These are phyloP conservation scores for Omphalotus guepiniiformis DNA, from an alignment of 768 basidiomycete species.

Conservation along the genomic window DNA sequence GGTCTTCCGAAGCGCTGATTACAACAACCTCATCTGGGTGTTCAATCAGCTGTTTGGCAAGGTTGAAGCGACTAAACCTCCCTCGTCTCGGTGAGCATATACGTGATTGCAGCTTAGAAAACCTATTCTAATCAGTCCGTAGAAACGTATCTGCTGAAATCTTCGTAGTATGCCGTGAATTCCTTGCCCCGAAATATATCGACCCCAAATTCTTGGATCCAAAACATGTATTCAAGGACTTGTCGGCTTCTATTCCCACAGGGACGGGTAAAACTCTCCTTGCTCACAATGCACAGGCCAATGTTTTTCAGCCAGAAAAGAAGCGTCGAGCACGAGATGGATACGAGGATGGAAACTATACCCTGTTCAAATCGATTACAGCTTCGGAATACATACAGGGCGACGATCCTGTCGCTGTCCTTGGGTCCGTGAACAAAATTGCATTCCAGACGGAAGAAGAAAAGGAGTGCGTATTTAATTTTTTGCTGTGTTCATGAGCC, in stretches of 20 bases:
- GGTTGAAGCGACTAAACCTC: slow-evolving; percentile 98
- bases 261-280: slow-evolving; percentile 50
- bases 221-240: slow-evolving; percentile 95
- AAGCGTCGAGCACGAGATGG: slow-evolving; percentile 91
- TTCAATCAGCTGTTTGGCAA: slow-evolving; percentile 94
- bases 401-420: slow-evolving; percentile 69
- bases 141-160: slow-evolving; percentile 99
- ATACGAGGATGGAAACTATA: slow-evolving; percentile 93
- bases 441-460: slow-evolving; percentile 80
- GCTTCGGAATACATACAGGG: slow-evolving; percentile 69
- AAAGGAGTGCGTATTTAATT: slow-evolving; percentile 48
- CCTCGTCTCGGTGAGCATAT: slow-evolving; percentile 76
- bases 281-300: slow-evolving; percentile 70
- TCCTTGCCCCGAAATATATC: slow-evolving; percentile 90
- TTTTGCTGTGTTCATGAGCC: slow-evolving; percentile 18
- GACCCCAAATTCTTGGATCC: slow-evolving; percentile 98
- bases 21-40: slow-evolving; percentile 98
- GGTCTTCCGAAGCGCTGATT: slow-evolving; percentile 97
- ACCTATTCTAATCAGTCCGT: slow-evolving; percentile 6
- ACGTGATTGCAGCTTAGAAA: neutral
- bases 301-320: slow-evolving; percentile 97
- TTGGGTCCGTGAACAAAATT: slow-evolving; percentile 78
- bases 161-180: slow-evolving; percentile 96
- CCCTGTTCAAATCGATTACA: slow-evolving; percentile 69
- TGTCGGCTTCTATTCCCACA: slow-evolving; percentile 43